A percentile compares a stretch with the other conserved stretches of the same genome.
Conservation (phyloP, 176 grass and related monocot genomes). For the Chloris gayana region DNA sequence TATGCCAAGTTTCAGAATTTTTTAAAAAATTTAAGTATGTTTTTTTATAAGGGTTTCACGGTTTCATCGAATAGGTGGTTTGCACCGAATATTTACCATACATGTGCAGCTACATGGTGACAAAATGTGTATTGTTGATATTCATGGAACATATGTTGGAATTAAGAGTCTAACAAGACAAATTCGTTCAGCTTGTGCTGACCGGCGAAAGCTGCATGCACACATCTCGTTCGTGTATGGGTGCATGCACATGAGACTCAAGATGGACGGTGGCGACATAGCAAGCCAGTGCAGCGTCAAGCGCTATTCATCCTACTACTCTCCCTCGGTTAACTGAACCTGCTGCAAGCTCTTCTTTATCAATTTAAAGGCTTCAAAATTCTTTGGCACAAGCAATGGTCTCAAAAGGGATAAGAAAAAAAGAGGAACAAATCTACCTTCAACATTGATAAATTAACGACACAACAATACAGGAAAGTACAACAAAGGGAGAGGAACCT, state of each 20-base stretch:
- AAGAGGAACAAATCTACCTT: background rate
- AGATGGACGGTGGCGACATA: background rate
- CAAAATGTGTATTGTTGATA: background rate
- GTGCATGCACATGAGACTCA: background rate
- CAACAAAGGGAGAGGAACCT: slow-evolving; percentile 18
- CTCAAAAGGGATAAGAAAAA: background rate
- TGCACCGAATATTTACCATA: too few relatives aligned
- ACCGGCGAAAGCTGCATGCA: background rate
- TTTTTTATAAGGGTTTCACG: too few relatives aligned
- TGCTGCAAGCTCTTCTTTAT: background rate
- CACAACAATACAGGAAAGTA: background rate
- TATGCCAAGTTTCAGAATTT: too few relatives aligned
- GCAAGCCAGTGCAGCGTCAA: background rate
- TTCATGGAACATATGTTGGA: background rate
- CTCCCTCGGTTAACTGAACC: background rate
- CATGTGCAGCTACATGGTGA: background rate
- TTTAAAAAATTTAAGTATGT: too few relatives aligned
- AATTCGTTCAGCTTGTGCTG: background rate
- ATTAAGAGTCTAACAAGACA: background rate
- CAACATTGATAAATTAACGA: background rate
- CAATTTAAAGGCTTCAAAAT: background rate
- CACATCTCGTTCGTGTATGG: background rate
- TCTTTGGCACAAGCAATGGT: background rate
- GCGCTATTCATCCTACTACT: background rate
- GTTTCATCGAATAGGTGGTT: too few relatives aligned